Conservation (phyloP, 805 yeast genomes). For the Isabelozyma pseudorhagii region DNA sequence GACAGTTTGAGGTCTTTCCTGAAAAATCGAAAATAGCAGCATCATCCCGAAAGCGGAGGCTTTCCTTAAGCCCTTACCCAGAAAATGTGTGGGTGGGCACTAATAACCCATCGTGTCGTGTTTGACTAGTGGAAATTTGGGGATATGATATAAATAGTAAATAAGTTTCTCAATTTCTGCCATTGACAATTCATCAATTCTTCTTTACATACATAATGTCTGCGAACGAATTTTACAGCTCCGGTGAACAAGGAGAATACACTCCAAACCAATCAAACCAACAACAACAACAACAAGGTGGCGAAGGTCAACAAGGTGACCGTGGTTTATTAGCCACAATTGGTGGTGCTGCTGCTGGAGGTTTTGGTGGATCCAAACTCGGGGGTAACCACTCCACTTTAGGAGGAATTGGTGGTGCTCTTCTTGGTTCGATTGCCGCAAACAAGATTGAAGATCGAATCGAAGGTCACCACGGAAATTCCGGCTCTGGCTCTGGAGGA, state of each 20-base stretch:
- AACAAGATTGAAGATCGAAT: conserved; percentile 44
- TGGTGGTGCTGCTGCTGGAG: conserved; percentile 54
- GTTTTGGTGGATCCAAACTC: conserved; percentile 46
- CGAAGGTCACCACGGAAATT: conserved; percentile 16
- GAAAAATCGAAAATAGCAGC: not conserved
- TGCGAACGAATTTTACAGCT: conserved; percentile 53
- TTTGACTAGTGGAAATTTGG: not conserved
- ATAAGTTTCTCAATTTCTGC: not conserved
- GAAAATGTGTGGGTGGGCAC: not conserved
- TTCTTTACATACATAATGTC: conserved; percentile 36
- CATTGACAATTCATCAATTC: conserved; percentile 8
- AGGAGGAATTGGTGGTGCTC: conserved; percentile 50
- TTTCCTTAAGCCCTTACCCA: not conserved
- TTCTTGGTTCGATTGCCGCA: conserved; percentile 54
- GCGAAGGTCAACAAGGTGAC: conserved; percentile 32
- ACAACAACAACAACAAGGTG: conserved; percentile 25
- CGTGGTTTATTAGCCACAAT: conserved; percentile 43
- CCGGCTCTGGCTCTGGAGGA: conserved; percentile 6
- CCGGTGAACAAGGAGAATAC: conserved; percentile 39
- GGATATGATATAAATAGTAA: not conserved
- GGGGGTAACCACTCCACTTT: conserved; percentile 39
- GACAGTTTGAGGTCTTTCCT: not conserved
- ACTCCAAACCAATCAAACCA: conserved; percentile 14
- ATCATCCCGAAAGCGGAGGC: not conserved
- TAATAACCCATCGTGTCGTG: not conserved